Evolutionary conservation across 1,139 yeast genomes (phyloP).

Genomic region (Sugiyamaella novakii): DNA sequence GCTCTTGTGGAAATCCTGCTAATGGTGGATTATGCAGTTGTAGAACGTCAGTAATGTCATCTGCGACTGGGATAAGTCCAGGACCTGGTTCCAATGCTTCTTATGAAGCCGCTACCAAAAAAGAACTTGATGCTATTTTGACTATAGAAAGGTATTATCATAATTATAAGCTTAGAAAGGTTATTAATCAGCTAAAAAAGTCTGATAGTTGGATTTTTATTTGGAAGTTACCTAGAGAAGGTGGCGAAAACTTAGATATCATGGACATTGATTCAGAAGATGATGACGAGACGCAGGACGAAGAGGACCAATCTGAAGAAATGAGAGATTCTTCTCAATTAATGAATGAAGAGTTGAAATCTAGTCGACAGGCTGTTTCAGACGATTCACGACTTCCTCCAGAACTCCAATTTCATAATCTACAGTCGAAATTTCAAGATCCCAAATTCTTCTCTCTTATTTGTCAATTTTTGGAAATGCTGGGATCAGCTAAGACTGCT

Average conservation of each 20-base stretch:
- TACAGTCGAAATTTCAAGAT: constrained; percentile 26
- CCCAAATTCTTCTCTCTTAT: constrained; percentile 22
- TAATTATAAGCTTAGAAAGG: constrained; percentile 23
- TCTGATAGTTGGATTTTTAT: constrained; percentile 31
- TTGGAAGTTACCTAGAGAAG: constrained; percentile 22
- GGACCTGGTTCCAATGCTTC: too few species aligned
- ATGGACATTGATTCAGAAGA: constrained; percentile 12
- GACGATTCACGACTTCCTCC: constrained; percentile 20
- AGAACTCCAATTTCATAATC: constrained; percentile 17
- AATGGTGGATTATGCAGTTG: constrained; percentile 10
- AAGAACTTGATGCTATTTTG: constrained; percentile 19
- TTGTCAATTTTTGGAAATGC: constrained; percentile 25
- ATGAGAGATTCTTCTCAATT: neutral
- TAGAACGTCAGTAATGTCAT: constrained; percentile 2
- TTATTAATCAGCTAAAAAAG: constrained; percentile 21
- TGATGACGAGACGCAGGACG: constrained; percentile 4
- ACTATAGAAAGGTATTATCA: constrained; percentile 29
- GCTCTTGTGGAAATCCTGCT: constrained; percentile 5
- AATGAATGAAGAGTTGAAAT: neutral
- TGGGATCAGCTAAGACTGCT: constrained; percentile 30
- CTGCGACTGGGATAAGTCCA: too few species aligned
- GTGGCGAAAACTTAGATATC: neutral
- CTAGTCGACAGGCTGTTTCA: neutral
- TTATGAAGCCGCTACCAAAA: neutral
- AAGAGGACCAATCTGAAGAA: constrained; percentile 18